Conservation (phyloP, 129 eudicot genomes). For the Artemisia tridentata region DNA sequence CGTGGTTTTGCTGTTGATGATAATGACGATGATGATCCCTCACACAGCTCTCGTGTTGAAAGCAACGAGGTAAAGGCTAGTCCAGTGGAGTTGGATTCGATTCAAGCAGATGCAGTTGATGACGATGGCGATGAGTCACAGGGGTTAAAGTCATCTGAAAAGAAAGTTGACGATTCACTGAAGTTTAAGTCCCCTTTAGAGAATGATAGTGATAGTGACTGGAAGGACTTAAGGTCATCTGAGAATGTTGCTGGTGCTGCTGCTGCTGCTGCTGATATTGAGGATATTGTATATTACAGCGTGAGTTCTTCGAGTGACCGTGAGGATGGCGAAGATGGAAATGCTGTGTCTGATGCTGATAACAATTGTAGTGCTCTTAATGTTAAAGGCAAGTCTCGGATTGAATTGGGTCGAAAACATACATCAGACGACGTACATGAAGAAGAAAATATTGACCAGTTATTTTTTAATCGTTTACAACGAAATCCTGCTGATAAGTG, state of each 20-base stretch:
- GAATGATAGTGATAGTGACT: not conserved
- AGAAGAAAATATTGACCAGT: not conserved
- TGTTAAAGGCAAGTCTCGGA: not conserved
- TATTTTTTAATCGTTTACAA: too few relatives aligned
- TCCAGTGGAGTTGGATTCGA: slow-evolving; percentile 29
- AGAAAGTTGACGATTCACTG: slow-evolving; percentile 1
- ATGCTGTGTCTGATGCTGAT: not conserved
- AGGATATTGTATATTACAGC: slow-evolving; percentile 18
- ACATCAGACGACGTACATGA: slow-evolving; percentile 4
- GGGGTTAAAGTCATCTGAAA: slow-evolving; percentile 20
- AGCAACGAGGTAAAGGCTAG: slow-evolving; percentile 29
- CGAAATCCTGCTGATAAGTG: too few relatives aligned
- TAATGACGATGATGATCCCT: slow-evolving; percentile 37
- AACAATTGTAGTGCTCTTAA: slow-evolving; percentile 1
- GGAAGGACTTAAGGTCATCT: slow-evolving; percentile 16
- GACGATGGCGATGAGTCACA: slow-evolving; percentile 17
- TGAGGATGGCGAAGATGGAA: slow-evolving; percentile 26
- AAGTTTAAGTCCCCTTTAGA: slow-evolving; percentile 12
- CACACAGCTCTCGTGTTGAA: slow-evolving; percentile 34
- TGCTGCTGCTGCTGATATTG: slow-evolving; percentile 8
- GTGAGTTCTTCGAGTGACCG: slow-evolving; percentile 28
- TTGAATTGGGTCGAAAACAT: not conserved
- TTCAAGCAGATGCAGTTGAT: slow-evolving; percentile 21
- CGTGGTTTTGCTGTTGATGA: slow-evolving; percentile 11
- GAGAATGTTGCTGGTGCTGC: slow-evolving; percentile 9